These are phyloP conservation scores for Penicillium steckii DNA, from an alignment of 495 filamentous ascomycete species.

Conservation along the genomic window DNA sequence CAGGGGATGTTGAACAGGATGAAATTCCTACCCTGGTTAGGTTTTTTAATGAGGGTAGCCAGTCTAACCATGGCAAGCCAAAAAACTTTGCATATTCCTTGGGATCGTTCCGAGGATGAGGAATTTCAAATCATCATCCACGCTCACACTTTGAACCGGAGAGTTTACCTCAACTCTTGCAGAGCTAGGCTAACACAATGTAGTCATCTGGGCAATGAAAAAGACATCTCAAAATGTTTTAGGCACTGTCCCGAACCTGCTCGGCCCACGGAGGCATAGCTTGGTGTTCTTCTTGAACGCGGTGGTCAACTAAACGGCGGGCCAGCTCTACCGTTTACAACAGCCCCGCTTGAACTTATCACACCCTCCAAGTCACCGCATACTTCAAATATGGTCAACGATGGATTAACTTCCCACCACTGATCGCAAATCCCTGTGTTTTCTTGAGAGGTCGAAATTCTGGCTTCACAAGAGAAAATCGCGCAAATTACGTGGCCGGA, in stretches of 20 bases:
- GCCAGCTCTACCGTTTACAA: slow-evolving; percentile 11
- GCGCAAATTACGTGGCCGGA: slow-evolving; percentile 1
- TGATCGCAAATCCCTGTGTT: not conserved
- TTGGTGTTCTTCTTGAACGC: slow-evolving; percentile 6
- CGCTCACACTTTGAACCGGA: slow-evolving; percentile 9
- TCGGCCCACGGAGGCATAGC: slow-evolving; percentile 7
- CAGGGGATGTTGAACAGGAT: not conserved
- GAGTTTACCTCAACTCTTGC: not conserved
- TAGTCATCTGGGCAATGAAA: slow-evolving; percentile 11
- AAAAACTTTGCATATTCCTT: slow-evolving; percentile 5
- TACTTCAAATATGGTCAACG: slow-evolving; percentile 17
- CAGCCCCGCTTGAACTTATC: slow-evolving; percentile 2
- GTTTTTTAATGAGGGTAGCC: not conserved
- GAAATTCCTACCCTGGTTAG: not conserved
- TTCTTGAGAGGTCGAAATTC: slow-evolving; percentile 14
- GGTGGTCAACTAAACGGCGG: slow-evolving; percentile 11
- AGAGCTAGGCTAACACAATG: not conserved
- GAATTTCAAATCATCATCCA: slow-evolving; percentile 12
- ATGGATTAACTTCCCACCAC: slow-evolving; percentile 11
- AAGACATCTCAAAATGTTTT: slow-evolving; percentile 14
- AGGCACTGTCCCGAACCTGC: slow-evolving; percentile 16
- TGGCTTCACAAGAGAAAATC: not conserved
- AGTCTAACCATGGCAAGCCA: not conserved
- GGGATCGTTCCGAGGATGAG: slow-evolving; percentile 2
- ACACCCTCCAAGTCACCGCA: slow-evolving; percentile 14